Conservation (phyloP, 1,284 basidiomycete genomes). For the Vanrija pseudolonga region DNA sequence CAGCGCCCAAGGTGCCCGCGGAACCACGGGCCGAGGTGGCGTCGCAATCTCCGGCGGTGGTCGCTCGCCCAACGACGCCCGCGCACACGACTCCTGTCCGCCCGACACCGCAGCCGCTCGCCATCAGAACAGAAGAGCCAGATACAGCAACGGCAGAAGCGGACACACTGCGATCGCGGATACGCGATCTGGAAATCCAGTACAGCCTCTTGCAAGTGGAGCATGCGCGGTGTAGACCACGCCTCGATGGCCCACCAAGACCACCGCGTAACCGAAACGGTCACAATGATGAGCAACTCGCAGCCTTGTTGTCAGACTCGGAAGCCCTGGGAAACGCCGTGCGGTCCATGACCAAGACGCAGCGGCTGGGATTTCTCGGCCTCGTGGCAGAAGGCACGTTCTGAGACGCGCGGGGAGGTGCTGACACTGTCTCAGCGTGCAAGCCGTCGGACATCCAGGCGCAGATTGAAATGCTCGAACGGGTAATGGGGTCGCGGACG, state of each 20-base stretch:
- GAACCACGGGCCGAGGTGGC: too few relatives aligned
- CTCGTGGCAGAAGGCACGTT: slow-evolving; percentile 30
- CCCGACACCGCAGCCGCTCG: too few relatives aligned
- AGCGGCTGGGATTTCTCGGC: slow-evolving; percentile 25
- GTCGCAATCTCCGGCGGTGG: too few relatives aligned
- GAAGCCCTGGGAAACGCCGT: slow-evolving; percentile 15
- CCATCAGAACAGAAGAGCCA: slow-evolving; percentile 4
- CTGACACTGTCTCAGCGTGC: slow-evolving; percentile 21
- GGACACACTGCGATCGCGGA: neutral
- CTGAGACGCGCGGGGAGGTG: neutral
- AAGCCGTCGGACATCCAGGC: slow-evolving; percentile 52
- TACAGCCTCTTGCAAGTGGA: slow-evolving; percentile 21
- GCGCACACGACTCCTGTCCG: too few relatives aligned
- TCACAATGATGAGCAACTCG: neutral
- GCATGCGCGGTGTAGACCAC: slow-evolving; percentile 22
- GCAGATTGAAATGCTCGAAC: slow-evolving; percentile 71
- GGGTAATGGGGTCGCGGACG: slow-evolving; percentile 72
- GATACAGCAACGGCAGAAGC: slow-evolving; percentile 2
- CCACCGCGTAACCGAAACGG: neutral
- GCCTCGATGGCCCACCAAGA: neutral
- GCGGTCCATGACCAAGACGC: slow-evolving; percentile 19
- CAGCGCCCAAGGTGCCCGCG: too few relatives aligned
- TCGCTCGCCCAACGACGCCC: too few relatives aligned
- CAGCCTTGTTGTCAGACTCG: slow-evolving; percentile 4
- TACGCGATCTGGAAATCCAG: slow-evolving; percentile 17